Percentiles rank a stretch among this genome's conserved stretches.
Evolutionary conservation across 306 rosid genomes (phyloP).

Genomic region (Pyrus betulifolia): DNA sequence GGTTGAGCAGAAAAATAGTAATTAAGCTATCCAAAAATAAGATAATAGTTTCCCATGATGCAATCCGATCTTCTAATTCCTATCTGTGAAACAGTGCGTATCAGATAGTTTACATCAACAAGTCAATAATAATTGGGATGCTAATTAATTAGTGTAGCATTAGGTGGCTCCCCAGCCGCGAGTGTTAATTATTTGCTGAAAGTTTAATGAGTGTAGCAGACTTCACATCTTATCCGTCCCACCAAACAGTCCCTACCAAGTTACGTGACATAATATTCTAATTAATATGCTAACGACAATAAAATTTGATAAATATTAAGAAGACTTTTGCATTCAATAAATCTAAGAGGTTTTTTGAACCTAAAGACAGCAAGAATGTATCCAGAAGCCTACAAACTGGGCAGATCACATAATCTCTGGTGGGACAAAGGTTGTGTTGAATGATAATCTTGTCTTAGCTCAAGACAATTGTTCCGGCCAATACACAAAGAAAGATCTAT

Average conservation of each 20-base stretch:
- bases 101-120: background rate
- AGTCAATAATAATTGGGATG: background rate
- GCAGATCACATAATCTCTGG: constrained; percentile 43
- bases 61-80: background rate
- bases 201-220: background rate
- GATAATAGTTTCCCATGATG: background rate
- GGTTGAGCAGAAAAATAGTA: background rate
- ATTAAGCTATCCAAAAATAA: background rate
- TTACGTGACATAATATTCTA: background rate
- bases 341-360: background rate
- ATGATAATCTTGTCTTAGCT: too few species aligned
- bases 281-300: background rate
- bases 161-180: background rate
- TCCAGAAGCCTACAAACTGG: constrained; percentile 1
- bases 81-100: background rate
- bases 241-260: background rate
- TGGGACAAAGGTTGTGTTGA: constrained; percentile 12
- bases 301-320: background rate
- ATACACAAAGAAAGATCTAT: too few species aligned
- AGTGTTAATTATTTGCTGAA: background rate
- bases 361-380: background rate
- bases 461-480: too few species aligned
- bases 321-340: background rate
- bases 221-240: background rate
- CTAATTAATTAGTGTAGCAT: background rate